Conservation (phyloP, 2,329 filamentous ascomycete species). For the Penicillium thymicola region DNA sequence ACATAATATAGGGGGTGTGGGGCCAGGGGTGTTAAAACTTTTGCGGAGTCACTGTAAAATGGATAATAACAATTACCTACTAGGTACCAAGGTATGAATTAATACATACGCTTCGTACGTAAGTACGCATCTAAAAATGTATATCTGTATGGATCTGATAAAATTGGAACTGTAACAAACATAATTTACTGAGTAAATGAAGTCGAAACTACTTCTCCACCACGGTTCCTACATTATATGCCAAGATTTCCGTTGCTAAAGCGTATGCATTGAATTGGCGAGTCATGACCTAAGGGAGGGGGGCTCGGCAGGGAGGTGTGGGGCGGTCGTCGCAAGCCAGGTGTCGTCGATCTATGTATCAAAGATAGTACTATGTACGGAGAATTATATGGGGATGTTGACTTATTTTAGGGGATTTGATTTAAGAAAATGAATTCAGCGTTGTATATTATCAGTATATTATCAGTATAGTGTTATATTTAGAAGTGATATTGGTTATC, state of each 20-base stretch:
- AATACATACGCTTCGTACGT: background rate
- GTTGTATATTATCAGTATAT: background rate
- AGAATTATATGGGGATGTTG: background rate
- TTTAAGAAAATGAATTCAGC: background rate
- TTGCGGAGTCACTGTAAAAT: too few relatives aligned
- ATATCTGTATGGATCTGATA: background rate
- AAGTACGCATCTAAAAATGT: background rate
- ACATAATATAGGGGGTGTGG: too few relatives aligned
- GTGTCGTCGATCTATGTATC: constrained; percentile 2
- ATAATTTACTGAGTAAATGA: background rate
- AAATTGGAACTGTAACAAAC: background rate
- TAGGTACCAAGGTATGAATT: too few relatives aligned
- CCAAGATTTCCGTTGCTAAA: constrained; percentile 8
- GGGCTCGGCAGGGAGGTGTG: constrained; percentile 5
- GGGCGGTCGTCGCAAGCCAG: constrained; percentile 11
- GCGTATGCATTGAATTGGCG: background rate
- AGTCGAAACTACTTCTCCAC: background rate
- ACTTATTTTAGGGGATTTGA: background rate
- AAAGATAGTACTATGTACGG: background rate
- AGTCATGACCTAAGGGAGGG: constrained; percentile 7
- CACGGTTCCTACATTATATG: background rate
- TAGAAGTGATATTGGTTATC: background rate
- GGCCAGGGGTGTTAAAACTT: too few relatives aligned
- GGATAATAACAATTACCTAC: too few relatives aligned
- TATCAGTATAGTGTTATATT: background rate